A percentile compares a stretch with the other conserved stretches of the same genome.
These are phyloP conservation scores for Bipolaris cookei DNA, from an alignment of 2,329 filamentous ascomycete genomes.

Conservation along the genomic window DNA sequence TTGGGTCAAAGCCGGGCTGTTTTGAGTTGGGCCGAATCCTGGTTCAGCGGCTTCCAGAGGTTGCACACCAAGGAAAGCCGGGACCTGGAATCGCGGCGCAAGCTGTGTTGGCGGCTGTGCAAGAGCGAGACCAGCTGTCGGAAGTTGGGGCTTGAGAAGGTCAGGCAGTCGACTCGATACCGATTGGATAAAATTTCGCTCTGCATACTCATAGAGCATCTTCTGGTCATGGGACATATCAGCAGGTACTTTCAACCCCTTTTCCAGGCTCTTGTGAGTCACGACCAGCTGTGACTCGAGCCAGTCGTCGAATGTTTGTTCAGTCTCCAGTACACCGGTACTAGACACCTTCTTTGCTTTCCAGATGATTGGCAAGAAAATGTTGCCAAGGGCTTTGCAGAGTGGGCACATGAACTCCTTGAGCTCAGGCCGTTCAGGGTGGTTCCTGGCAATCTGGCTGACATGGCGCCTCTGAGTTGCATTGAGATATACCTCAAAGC, in stretches of 20 bases:
- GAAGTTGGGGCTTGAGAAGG: constrained; percentile 34
- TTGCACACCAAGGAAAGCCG: constrained; percentile 36
- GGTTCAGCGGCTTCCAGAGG: constrained; percentile 34
- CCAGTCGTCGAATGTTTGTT: constrained; percentile 71
- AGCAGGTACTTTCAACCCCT: constrained; percentile 30
- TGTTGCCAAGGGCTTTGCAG: constrained; percentile 94
- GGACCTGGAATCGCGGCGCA: constrained; percentile 39
- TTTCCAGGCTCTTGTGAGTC: constrained; percentile 54
- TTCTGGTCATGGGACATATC: constrained; percentile 52
- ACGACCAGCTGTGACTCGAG: constrained; percentile 65
- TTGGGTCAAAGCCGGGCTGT: constrained; percentile 21
- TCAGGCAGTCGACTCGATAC: constrained; percentile 53
- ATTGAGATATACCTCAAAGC: constrained; percentile 89
- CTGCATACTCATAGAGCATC: constrained; percentile 59
- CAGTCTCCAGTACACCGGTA: constrained; percentile 69
- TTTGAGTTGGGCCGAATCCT: constrained; percentile 32
- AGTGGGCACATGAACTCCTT: constrained; percentile 96
- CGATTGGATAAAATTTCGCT: constrained; percentile 57
- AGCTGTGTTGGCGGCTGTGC: constrained; percentile 8
- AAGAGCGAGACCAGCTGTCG: constrained; percentile 24
- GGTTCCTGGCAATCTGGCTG: constrained; percentile 92
- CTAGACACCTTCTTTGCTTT: constrained; percentile 87
- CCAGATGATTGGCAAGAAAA: constrained; percentile 95
- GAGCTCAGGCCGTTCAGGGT: constrained; percentile 78
- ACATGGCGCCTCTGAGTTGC: constrained; percentile 83